phyloP scores from a whole-genome alignment of 2,329 filamentous ascomycete species.

The Penicillium sp. region DNA sequence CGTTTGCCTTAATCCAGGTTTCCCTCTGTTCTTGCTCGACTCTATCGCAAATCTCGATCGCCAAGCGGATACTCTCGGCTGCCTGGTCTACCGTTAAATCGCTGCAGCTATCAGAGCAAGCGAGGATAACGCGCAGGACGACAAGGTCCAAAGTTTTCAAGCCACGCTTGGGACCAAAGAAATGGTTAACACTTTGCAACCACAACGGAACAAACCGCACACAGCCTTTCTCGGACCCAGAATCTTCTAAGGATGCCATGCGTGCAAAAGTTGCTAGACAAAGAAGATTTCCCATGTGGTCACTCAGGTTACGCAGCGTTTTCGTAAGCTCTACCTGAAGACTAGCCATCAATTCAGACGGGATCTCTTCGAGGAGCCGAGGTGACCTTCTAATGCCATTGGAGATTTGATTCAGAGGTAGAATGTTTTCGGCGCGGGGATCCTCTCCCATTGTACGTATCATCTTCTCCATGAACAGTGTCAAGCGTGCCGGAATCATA shows the following conservation, averaged over 20 bases:
- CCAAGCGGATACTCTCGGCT: slow-evolving; percentile 31
- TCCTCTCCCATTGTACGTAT: slow-evolving; percentile 24
- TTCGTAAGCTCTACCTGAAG: slow-evolving; percentile 34
- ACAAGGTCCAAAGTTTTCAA: slow-evolving; percentile 37
- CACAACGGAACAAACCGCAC: too few relatives aligned
- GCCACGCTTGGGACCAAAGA: slow-evolving; percentile 34
- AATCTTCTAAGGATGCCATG: slow-evolving; percentile 31
- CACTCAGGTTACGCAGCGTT: slow-evolving; percentile 32
- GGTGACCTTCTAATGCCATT: slow-evolving; percentile 25
- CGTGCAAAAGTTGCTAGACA: slow-evolving; percentile 35
- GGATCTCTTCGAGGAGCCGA: slow-evolving; percentile 23
- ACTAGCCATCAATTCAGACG: slow-evolving; percentile 28
- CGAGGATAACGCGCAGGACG: slow-evolving; percentile 34
- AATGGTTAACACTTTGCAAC: slow-evolving; percentile 32
- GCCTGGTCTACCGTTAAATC: slow-evolving; percentile 22
- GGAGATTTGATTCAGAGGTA: too few relatives aligned
- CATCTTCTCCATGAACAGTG: too few relatives aligned
- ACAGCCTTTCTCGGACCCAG: too few relatives aligned
- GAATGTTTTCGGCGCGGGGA: slow-evolving; percentile 28
- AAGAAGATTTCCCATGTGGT: slow-evolving; percentile 35
- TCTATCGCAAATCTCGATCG: slow-evolving; percentile 30
- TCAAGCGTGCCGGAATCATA: too few relatives aligned
- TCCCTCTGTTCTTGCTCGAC: slow-evolving; percentile 25
- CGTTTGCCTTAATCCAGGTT: slow-evolving; percentile 30
- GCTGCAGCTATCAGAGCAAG: slow-evolving; percentile 32